Evolutionary conservation across 441 rosid species (phyloP).

Genomic region (Sinapis alba): DNA sequence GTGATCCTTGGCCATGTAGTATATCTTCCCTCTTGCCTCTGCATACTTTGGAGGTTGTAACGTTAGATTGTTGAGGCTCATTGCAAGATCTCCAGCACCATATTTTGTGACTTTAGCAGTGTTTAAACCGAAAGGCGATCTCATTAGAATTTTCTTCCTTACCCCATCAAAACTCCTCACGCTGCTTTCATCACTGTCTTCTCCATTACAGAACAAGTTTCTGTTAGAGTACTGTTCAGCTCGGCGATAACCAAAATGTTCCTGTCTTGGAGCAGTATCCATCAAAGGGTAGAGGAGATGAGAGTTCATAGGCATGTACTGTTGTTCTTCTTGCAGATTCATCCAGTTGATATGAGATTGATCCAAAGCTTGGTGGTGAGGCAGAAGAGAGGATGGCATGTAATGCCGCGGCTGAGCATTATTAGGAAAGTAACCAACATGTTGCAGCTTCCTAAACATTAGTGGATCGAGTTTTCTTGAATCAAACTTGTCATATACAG

Average conservation of each 20-base stretch:
- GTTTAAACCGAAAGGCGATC: constrained; percentile 62
- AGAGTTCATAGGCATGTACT: constrained; percentile 45
- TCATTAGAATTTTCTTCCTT: constrained; percentile 57
- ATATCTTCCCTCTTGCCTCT: constrained; percentile 68
- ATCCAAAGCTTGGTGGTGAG: constrained; percentile 49
- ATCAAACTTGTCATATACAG: constrained; percentile 45
- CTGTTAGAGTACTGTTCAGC: constrained; percentile 46
- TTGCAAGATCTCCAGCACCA: constrained; percentile 46
- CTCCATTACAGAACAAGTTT: constrained; percentile 30
- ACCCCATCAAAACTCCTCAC: constrained; percentile 44
- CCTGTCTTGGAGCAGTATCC: constrained; percentile 52
- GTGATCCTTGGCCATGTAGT: constrained; percentile 79
- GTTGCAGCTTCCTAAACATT: constrained; percentile 50
- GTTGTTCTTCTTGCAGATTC: constrained; percentile 45
- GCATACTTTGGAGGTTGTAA: constrained; percentile 58
- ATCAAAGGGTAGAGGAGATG: constrained; percentile 44
- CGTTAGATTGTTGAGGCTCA: constrained; percentile 46
- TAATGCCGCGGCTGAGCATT: constrained; percentile 52
- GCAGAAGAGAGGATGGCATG: constrained; percentile 48
- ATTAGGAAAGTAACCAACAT: constrained; percentile 46
- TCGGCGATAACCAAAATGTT: constrained; percentile 48
- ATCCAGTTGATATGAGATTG: constrained; percentile 61
- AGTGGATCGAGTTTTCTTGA: constrained; percentile 43
- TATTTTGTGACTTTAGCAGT: constrained; percentile 52
- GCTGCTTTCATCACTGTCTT: constrained; percentile 26